Percentiles rank a stretch among this genome's conserved stretches.
Evolutionary conservation across 805 yeast species (phyloP).

Genomic region (Wickerhamiella occidentalis): DNA sequence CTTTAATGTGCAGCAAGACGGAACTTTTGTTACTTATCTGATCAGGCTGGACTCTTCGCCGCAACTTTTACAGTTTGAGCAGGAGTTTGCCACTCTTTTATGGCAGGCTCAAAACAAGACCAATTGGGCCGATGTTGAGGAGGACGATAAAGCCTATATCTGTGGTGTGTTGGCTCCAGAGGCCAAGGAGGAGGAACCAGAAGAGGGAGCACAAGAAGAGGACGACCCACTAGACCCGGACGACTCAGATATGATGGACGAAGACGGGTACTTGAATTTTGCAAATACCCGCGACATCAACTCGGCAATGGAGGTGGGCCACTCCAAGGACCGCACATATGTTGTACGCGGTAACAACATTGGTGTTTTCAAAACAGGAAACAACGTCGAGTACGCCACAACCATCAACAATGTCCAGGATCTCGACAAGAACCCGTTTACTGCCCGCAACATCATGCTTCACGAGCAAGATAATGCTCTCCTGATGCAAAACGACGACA

Average conservation of each 20-base stretch:
- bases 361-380: slow-evolving; percentile 63
- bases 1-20: slow-evolving; percentile 43
- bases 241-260: slow-evolving; percentile 26
- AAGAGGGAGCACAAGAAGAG: slow-evolving; percentile 28
- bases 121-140: slow-evolving; percentile 36
- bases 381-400: slow-evolving; percentile 46
- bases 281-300: slow-evolving; percentile 33
- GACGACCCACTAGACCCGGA: slow-evolving; percentile 30
- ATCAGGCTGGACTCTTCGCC: slow-evolving; percentile 38
- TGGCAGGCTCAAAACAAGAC: slow-evolving; percentile 50
- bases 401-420: slow-evolving; percentile 51
- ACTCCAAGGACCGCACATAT: slow-evolving; percentile 56
- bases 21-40: slow-evolving; percentile 47
- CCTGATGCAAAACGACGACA: slow-evolving; percentile 47
- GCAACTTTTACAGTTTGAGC: slow-evolving; percentile 41
- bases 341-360: slow-evolving; percentile 68
- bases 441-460: slow-evolving; percentile 59
- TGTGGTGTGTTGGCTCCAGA: slow-evolving; percentile 36
- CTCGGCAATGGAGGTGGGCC: slow-evolving; percentile 58
- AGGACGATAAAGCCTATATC: slow-evolving; percentile 44
- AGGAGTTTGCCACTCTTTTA: slow-evolving; percentile 37
- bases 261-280: slow-evolving; percentile 25
- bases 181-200: slow-evolving; percentile 26
- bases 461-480: slow-evolving; percentile 62
- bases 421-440: slow-evolving; percentile 38